These are phyloP conservation scores for Juglanconis sp. DNA, from an alignment of 2,329 filamentous ascomycete genomes.

Conservation along the genomic window DNA sequence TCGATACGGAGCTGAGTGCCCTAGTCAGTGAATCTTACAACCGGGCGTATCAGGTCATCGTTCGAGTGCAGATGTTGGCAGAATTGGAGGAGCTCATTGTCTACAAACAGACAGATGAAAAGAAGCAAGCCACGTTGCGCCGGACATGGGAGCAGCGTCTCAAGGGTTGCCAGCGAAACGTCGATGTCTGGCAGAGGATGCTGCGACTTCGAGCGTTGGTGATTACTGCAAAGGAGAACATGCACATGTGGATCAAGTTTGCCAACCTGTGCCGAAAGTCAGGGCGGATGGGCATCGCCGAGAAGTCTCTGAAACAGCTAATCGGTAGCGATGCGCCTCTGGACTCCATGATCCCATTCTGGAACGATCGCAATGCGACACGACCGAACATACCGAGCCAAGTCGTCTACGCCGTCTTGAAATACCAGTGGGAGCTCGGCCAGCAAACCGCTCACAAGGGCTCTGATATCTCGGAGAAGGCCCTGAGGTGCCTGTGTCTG, in stretches of 20 bases:
- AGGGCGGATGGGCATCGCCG: conserved; percentile 86
- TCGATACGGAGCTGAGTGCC: conserved; percentile 93
- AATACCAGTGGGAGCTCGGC: conserved; percentile 90
- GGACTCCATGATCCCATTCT: conserved; percentile 59
- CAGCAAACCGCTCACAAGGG: conserved; percentile 50
- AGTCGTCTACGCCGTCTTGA: conserved; percentile 93
- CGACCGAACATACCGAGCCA: conserved; percentile 60
- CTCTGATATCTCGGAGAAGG: conserved; percentile 49
- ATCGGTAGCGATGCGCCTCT: conserved; percentile 68
- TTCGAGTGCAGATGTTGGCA: conserved; percentile 97
- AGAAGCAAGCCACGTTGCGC: conserved; percentile 87
- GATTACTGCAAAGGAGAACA: conserved; percentile 86
- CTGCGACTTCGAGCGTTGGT: conserved; percentile 90
- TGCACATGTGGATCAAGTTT: conserved; percentile 99
- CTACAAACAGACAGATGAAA: conserved; percentile 91
- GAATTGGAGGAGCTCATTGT: conserved; percentile 97
- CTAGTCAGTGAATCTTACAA: conserved; percentile 98
- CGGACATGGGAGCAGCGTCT: conserved; percentile 94
- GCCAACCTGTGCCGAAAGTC: conserved; percentile 97
- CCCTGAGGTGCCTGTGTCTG: conserved; percentile 55
- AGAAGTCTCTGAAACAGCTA: conserved; percentile 91
- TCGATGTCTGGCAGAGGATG: conserved; percentile 98
- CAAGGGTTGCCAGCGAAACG: conserved; percentile 92
- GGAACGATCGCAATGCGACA: conserved; percentile 41
- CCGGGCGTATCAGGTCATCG: conserved; percentile 94